Percentiles rank a stretch among this genome's conserved stretches.
phyloP scores from a whole-genome alignment of 768 basidiomycete genomes.

The Boletellus sp. region DNA sequence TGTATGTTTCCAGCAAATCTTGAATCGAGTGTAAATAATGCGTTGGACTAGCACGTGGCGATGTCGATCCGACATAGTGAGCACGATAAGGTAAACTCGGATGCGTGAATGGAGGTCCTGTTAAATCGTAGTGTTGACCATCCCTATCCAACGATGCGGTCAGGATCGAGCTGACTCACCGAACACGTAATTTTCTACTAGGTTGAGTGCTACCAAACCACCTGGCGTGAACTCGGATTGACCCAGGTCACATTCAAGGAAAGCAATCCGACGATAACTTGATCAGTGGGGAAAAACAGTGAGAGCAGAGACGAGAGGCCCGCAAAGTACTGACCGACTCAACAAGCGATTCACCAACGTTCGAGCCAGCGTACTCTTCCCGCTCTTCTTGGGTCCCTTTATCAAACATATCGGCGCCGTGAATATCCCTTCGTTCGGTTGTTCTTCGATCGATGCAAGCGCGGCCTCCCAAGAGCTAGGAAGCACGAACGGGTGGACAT shows the following conservation, averaged over 20 bases:
- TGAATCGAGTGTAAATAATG: slow-evolving; percentile 70
- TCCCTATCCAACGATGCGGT: not conserved
- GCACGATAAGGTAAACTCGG: slow-evolving; percentile 58
- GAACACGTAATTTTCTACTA: slow-evolving; percentile 64
- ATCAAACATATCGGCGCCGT: slow-evolving; percentile 52
- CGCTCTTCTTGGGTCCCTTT: slow-evolving; percentile 81
- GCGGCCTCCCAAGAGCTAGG: slow-evolving; percentile 37
- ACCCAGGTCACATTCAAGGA: slow-evolving; percentile 88
- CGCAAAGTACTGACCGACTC: slow-evolving; percentile 39
- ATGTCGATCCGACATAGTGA: slow-evolving; percentile 78
- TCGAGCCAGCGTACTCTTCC: slow-evolving; percentile 87
- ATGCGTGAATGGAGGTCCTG: slow-evolving; percentile 89
- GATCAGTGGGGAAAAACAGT: not conserved
- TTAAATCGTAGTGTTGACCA: not conserved
- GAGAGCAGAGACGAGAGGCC: not conserved
- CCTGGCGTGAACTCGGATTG: slow-evolving; percentile 92
- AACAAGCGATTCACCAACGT: slow-evolving; percentile 69
- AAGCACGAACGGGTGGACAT: slow-evolving; percentile 33
- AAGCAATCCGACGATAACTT: slow-evolving; percentile 81
- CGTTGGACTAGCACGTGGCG: slow-evolving; percentile 73
- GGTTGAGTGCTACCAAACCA: slow-evolving; percentile 77
- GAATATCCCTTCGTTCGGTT: slow-evolving; percentile 10
- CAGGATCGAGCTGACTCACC: slow-evolving; percentile 40
- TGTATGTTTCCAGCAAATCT: slow-evolving; percentile 63
- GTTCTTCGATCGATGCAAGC: slow-evolving; percentile 13